Evolutionary conservation across 768 basidiomycete genomes (phyloP).

Genomic region (Kwoniella heveanensis): DNA sequence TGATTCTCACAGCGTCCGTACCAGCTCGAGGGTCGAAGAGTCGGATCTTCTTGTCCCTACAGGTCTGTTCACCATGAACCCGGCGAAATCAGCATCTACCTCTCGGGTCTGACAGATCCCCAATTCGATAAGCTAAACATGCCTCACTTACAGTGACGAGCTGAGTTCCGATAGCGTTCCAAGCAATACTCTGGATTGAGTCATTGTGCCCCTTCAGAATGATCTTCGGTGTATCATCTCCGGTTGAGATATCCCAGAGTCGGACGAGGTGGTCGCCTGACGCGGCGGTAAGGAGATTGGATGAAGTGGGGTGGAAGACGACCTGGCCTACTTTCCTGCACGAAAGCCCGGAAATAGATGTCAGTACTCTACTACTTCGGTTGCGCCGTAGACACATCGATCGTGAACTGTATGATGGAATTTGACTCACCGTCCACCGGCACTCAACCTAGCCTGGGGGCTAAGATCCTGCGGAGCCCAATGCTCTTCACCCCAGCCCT

Average conservation of each 20-base stretch:
- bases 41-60: slow-evolving; percentile 86
- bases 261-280: slow-evolving; percentile 84
- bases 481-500: slow-evolving; percentile 78
- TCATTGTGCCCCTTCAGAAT: slow-evolving; percentile 77
- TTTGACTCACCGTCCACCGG: slow-evolving; percentile 49
- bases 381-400: too few species aligned
- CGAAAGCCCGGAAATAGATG: too few species aligned
- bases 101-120: too few species aligned
- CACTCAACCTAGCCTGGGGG: slow-evolving; percentile 60
- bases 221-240: slow-evolving; percentile 67
- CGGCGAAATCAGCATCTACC: too few species aligned
- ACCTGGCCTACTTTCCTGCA: slow-evolving; percentile 90
- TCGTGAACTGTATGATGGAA: too few species aligned
- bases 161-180: slow-evolving; percentile 76
- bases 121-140: background rate
- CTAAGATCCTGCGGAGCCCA: slow-evolving; percentile 84
- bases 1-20: slow-evolving; percentile 73
- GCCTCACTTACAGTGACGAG: slow-evolving; percentile 64
- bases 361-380: too few species aligned
- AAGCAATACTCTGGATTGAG: slow-evolving; percentile 80
- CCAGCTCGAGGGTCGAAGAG: slow-evolving; percentile 87
- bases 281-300: slow-evolving; percentile 75
- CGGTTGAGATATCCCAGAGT: slow-evolving; percentile 83
- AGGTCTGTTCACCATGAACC: slow-evolving; percentile 67
- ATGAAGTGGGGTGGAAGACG: slow-evolving; percentile 86